Conservation (phyloP, 2,329 filamentous ascomycete genomes). For the Fusarium sacchari region DNA sequence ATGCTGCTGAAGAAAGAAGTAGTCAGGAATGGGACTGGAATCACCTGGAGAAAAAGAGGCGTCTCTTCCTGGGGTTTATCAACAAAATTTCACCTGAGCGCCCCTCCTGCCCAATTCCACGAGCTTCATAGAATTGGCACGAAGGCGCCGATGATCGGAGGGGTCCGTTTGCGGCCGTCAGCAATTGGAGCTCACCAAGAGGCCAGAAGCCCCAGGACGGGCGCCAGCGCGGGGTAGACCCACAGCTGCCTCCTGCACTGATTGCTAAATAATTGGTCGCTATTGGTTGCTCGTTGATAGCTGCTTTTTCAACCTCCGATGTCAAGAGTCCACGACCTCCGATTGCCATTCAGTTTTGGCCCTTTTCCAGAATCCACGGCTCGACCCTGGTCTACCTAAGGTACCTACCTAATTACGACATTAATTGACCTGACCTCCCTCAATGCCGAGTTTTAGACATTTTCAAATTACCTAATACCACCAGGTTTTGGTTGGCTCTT, state of each 20-base stretch:
- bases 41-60: slow-evolving; percentile 23
- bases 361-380: slow-evolving; percentile 3
- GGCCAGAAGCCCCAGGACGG: slow-evolving; percentile 32
- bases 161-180: slow-evolving; percentile 33
- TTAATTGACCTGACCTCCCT: background rate
- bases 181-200: slow-evolving; percentile 41
- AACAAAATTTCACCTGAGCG: slow-evolving; percentile 40
- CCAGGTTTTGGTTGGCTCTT: background rate
- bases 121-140: slow-evolving; percentile 42
- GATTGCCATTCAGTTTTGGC: slow-evolving; percentile 14
- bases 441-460: slow-evolving; percentile 1
- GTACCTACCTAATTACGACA: slow-evolving; percentile 37
- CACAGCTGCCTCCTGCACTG: slow-evolving; percentile 37
- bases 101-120: slow-evolving; percentile 27
- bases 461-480: slow-evolving; percentile 2
- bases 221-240: slow-evolving; percentile 44
- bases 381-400: slow-evolving; percentile 22
- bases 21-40: slow-evolving; percentile 16
- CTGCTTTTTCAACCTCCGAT: slow-evolving; percentile 43
- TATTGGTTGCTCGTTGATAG: slow-evolving; percentile 41
- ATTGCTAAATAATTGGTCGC: slow-evolving; percentile 43
- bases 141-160: slow-evolving; percentile 47
- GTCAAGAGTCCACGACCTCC: slow-evolving; percentile 20
- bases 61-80: slow-evolving; percentile 40
- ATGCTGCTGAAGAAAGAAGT: background rate